Conservation (phyloP, 768 basidiomycete species). For the Tephrocybe rancida region DNA sequence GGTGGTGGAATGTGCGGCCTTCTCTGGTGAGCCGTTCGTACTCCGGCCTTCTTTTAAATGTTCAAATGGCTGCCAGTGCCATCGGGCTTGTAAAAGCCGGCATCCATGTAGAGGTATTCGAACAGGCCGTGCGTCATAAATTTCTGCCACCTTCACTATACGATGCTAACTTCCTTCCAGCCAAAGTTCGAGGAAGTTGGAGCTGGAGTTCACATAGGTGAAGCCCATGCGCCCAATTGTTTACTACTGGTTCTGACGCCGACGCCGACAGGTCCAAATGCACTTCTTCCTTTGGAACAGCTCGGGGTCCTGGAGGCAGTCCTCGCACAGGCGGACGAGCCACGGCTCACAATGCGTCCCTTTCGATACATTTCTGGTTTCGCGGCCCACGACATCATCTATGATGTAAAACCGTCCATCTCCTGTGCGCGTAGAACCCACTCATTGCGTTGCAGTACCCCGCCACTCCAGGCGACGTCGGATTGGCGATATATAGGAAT, state of each 20-base stretch:
- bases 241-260: background rate
- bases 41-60: background rate
- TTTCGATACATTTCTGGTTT: slow-evolving; percentile 48
- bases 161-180: slow-evolving; percentile 25
- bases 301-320: slow-evolving; percentile 47
- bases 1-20: slow-evolving; percentile 61
- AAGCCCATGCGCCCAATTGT: background rate
- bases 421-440: background rate
- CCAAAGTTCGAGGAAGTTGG: slow-evolving; percentile 53
- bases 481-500: slow-evolving; percentile 46
- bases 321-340: slow-evolving; percentile 36
- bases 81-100: slow-evolving; percentile 43
- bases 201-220: slow-evolving; percentile 54
- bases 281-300: slow-evolving; percentile 42
- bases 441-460: slow-evolving; percentile 31
- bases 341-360: slow-evolving; percentile 28
- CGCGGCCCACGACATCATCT: slow-evolving; percentile 43
- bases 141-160: background rate
- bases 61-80: slow-evolving; percentile 30
- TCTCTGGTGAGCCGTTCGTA: slow-evolving; percentile 32
- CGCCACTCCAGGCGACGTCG: slow-evolving; percentile 31
- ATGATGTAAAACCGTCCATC: slow-evolving; percentile 36
- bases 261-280: slow-evolving; percentile 51
- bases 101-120: slow-evolving; percentile 51
- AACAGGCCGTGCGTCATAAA: slow-evolving; percentile 43